These are phyloP conservation scores for Trypanosoma avium DNA, from an alignment of 208 protist genomes.

Conservation along the genomic window DNA sequence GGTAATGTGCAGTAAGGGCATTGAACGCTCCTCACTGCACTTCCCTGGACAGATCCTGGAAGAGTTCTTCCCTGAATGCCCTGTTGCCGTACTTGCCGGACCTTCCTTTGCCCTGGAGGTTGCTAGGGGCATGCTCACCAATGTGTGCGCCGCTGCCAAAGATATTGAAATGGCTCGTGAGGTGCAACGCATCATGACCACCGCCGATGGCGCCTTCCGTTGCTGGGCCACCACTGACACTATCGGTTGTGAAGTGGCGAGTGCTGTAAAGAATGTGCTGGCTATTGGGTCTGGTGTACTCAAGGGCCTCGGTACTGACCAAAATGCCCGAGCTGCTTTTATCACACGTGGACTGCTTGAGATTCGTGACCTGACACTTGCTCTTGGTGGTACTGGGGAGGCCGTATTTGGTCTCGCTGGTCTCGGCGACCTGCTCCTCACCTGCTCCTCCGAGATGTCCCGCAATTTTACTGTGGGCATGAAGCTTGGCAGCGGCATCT, in stretches of 20 bases:
- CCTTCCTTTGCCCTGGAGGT: slow-evolving; percentile 91
- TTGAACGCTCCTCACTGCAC: slow-evolving; percentile 75
- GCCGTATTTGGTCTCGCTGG: slow-evolving; percentile 88
- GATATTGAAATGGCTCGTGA: slow-evolving; percentile 57
- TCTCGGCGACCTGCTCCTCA: slow-evolving; percentile 88
- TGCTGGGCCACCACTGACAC: slow-evolving; percentile 83
- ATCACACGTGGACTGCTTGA: slow-evolving; percentile 84
- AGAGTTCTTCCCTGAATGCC: slow-evolving; percentile 64
- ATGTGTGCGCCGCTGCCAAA: slow-evolving; percentile 61
- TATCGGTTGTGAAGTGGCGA: slow-evolving; percentile 86
- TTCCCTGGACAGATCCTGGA: slow-evolving; percentile 80
- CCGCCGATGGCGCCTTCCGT: slow-evolving; percentile 65
- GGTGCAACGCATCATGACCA: slow-evolving; percentile 81
- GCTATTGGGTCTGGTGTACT: slow-evolving; percentile 81
- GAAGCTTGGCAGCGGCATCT: slow-evolving; percentile 69
- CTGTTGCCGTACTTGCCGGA: slow-evolving; percentile 74
- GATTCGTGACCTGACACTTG: slow-evolving; percentile 79
- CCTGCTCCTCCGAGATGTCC: slow-evolving; percentile 85
- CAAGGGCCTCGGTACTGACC: slow-evolving; percentile 66
- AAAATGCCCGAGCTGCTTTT: slow-evolving; percentile 77
- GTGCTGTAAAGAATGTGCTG: slow-evolving; percentile 92
- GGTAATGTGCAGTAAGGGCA: slow-evolving; percentile 81
- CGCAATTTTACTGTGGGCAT: slow-evolving; percentile 89
- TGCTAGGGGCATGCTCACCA: slow-evolving; percentile 71
- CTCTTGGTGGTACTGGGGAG: slow-evolving; percentile 70